Evolutionary conservation across 1,284 basidiomycete species (phyloP).

Genomic region (Leccinum fallax): DNA sequence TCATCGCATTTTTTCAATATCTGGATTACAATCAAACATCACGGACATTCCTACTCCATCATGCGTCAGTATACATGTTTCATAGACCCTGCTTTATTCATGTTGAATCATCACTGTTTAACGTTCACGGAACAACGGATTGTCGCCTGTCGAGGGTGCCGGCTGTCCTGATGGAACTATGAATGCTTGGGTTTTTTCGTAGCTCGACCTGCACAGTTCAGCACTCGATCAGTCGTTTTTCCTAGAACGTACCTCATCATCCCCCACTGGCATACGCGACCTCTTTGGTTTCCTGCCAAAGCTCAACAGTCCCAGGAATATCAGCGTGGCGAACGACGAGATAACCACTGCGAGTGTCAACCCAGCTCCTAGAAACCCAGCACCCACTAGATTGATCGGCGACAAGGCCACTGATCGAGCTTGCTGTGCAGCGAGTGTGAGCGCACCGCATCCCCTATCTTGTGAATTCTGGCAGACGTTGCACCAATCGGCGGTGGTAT

Average conservation of each 20-base stretch:
- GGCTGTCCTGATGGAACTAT: conserved; percentile 1
- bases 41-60: conserved; percentile 18
- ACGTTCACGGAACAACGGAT: conserved; percentile 3
- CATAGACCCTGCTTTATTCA: conserved; percentile 8
- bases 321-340: conserved; percentile 42
- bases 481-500: conserved; percentile 62
- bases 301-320: conserved; percentile 49
- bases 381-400: conserved; percentile 55
- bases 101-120: conserved; percentile 7
- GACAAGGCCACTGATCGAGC: conserved; percentile 37
- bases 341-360: conserved; percentile 51
- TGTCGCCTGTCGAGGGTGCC: background rate
- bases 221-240: background rate
- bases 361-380: conserved; percentile 68
- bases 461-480: conserved; percentile 54
- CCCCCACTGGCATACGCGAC: background rate
- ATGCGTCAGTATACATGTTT: conserved; percentile 24
- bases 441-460: conserved; percentile 57
- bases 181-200: conserved; percentile 16
- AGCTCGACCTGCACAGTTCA: conserved; percentile 28
- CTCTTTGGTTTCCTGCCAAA: conserved; percentile 33
- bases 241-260: conserved; percentile 25
- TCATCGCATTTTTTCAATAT: conserved; percentile 24
- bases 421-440: conserved; percentile 42
- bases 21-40: conserved; percentile 25